These are phyloP conservation scores for Mucor circinelloides DNA, from an alignment of 371 early-diverging fungal genomes.

Conservation along the genomic window DNA sequence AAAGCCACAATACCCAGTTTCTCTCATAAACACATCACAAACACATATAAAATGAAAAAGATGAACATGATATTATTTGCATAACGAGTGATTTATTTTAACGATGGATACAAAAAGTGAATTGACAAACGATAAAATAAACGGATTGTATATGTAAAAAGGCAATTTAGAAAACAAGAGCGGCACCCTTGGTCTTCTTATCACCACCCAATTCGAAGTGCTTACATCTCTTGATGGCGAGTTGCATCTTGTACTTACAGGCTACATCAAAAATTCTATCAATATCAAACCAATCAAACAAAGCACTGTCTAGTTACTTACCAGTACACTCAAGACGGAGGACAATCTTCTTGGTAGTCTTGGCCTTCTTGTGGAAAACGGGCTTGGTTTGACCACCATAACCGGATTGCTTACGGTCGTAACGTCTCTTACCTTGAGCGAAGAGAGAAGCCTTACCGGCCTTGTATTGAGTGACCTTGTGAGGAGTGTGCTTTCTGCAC, in stretches of 20 bases:
- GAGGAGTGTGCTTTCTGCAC: constrained; percentile 98
- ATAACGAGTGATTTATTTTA: constrained; percentile 4
- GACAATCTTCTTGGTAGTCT: constrained; percentile 99
- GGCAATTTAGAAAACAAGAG: constrained; percentile 71
- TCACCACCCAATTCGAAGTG: constrained; percentile 99
- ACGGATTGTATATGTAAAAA: not conserved
- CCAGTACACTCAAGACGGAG: constrained; percentile 97
- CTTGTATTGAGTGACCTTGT: constrained; percentile 99
- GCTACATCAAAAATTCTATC: constrained; percentile 29
- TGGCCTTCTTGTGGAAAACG: constrained; percentile 94
- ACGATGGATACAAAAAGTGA: not conserved
- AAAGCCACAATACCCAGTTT: not conserved
- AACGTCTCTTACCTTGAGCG: constrained; percentile 90
- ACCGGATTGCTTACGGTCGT: constrained; percentile 83
- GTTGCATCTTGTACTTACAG: constrained; percentile 97
- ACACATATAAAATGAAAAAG: not conserved
- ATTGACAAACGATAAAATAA: not conserved
- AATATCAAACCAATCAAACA: not conserved
- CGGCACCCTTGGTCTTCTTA: constrained; percentile 87
- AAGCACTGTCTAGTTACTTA: not conserved
- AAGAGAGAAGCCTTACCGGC: constrained; percentile 98
- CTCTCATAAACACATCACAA: not conserved
- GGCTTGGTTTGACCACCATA: constrained; percentile 99
- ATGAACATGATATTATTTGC: not conserved
- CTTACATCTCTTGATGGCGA: constrained; percentile 98